phyloP scores from a whole-genome alignment of 2,329 filamentous ascomycete genomes.

The Neonectria ditissima region DNA sequence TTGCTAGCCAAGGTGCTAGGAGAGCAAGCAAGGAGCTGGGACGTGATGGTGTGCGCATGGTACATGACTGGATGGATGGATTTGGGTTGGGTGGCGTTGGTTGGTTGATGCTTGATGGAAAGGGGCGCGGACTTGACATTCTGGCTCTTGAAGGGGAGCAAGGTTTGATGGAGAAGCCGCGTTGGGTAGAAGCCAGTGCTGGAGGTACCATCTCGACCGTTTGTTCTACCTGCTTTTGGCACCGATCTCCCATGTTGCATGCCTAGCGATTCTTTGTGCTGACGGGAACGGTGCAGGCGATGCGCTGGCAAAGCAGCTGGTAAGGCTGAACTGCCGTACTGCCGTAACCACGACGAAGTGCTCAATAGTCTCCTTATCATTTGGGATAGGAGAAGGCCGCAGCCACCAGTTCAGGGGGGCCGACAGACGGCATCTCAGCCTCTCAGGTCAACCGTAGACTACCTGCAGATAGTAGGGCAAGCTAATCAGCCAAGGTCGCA shows the following conservation, averaged over 20 bases:
- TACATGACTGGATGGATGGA: neutral
- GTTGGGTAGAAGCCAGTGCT: neutral
- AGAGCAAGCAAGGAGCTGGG: constrained; percentile 9
- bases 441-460: neutral
- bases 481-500: neutral
- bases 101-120: neutral
- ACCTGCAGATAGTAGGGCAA: neutral
- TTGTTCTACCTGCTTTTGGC: neutral
- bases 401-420: constrained; percentile 6
- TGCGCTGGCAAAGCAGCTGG: constrained; percentile 19
- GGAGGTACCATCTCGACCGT: neutral
- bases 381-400: neutral
- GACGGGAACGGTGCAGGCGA: constrained; percentile 2
- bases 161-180: neutral
- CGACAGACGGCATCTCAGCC: neutral
- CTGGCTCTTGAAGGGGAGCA: neutral
- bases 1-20: neutral
- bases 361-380: neutral
- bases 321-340: constrained; percentile 16
- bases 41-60: constrained; percentile 8
- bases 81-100: constrained; percentile 6
- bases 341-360: neutral
- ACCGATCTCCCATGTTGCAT: constrained; percentile 4
- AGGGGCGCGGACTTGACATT: neutral
- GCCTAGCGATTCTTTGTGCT: neutral